Conservation (phyloP, 768 basidiomycete genomes). For the Russula abietina region DNA sequence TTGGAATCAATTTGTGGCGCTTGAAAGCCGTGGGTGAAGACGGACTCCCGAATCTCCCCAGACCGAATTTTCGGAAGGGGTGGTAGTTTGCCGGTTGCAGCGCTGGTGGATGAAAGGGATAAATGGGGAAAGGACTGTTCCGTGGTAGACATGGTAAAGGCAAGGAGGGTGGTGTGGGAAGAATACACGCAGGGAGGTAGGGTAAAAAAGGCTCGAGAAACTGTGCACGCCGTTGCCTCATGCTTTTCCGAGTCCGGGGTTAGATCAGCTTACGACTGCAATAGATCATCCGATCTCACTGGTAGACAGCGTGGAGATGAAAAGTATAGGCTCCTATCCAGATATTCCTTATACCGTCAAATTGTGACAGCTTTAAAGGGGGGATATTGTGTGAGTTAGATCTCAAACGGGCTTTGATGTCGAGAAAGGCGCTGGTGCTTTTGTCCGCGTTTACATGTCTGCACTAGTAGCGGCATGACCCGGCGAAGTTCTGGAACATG, state of each 20-base stretch:
- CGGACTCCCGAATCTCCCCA: background rate
- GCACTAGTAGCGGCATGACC: background rate
- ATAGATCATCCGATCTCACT: background rate
- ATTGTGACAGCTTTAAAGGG: background rate
- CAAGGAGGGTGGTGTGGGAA: background rate
- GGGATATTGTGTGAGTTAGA: background rate
- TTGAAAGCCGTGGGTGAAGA: conserved; percentile 13
- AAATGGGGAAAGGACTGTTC: background rate
- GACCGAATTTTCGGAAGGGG: conserved; percentile 6
- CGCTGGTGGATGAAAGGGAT: too few species aligned
- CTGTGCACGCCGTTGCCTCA: background rate
- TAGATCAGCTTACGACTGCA: background rate
- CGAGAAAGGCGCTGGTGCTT: background rate
- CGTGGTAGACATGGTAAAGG: background rate
- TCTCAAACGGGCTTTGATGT: background rate
- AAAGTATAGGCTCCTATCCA: background rate
- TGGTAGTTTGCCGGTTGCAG: background rate
- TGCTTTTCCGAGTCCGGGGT: conserved; percentile 7
- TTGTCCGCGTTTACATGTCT: background rate
- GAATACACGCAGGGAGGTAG: background rate
- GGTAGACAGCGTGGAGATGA: background rate
- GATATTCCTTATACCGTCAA: background rate
- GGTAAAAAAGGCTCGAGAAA: background rate
- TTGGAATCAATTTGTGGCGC: background rate
- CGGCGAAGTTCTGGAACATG: background rate